Conservation (phyloP, 768 basidiomycete species). For the Xerocomellus amylosporus region DNA sequence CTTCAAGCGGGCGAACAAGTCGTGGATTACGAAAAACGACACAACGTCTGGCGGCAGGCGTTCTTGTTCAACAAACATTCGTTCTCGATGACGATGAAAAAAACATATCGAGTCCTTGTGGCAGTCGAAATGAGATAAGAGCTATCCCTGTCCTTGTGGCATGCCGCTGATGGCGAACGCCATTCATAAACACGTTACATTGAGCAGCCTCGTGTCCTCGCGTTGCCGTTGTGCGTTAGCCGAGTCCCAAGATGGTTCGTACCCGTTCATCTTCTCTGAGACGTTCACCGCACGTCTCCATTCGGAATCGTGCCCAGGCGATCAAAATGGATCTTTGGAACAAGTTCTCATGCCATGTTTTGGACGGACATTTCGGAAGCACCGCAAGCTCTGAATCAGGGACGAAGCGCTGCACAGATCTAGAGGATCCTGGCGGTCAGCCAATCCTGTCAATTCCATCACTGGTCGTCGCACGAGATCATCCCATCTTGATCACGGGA, state of each 20-base stretch:
- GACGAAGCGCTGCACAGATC: conserved; percentile 12
- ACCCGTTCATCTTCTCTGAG: background rate
- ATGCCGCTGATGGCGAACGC: conserved; percentile 14
- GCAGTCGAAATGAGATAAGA: conserved; percentile 20
- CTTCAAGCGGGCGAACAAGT: background rate
- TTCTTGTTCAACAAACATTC: background rate
- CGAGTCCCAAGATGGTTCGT: conserved; percentile 15
- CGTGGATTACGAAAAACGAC: background rate
- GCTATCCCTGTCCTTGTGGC: conserved; percentile 2
- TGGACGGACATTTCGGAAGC: conserved; percentile 2
- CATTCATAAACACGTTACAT: conserved; percentile 17
- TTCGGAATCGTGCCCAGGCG: conserved; percentile 4
- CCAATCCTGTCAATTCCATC: conserved; percentile 22
- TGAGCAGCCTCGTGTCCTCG: conserved; percentile 24
- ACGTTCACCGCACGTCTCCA: background rate
- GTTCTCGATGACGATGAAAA: background rate
- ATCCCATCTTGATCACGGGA: conserved; percentile 19
- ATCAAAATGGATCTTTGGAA: conserved; percentile 4
- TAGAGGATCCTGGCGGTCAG: conserved; percentile 10
- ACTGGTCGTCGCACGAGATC: conserved; percentile 18
- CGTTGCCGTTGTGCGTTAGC: conserved; percentile 21
- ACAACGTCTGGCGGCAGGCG: background rate
- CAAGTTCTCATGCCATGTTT: conserved; percentile 10
- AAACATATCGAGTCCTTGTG: conserved; percentile 3
- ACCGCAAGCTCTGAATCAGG: conserved; percentile 2